Evolutionary conservation across 768 basidiomycete species (phyloP).

Genomic region (Coprinopsis marcescibilis): DNA sequence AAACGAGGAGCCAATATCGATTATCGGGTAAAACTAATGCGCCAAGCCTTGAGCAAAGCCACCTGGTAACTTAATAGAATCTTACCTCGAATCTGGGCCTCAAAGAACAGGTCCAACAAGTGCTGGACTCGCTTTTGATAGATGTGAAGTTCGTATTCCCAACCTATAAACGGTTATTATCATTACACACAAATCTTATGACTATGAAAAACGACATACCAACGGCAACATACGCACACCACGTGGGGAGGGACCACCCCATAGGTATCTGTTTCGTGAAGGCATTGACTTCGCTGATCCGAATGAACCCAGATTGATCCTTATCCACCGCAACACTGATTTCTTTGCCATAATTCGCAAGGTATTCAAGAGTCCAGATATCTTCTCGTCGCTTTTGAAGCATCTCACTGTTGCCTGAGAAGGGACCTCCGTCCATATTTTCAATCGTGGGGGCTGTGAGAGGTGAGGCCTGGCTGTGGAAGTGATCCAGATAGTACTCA

Average conservation of each 20-base stretch:
- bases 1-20: not conserved
- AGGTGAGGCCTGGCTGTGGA: not conserved
- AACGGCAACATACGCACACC: constrained; percentile 18
- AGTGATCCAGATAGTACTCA: constrained; percentile 20
- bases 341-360: constrained; percentile 10
- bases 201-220: constrained; percentile 10
- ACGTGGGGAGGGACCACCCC: constrained; percentile 19
- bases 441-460: not conserved
- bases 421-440: too few relatives aligned
- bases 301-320: constrained; percentile 18
- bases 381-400: constrained; percentile 4
- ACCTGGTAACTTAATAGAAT: not conserved
- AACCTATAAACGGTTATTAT: constrained; percentile 13
- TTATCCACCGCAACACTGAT: constrained; percentile 16
- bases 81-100: constrained; percentile 15
- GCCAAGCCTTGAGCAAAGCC: not conserved
- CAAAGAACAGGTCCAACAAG: constrained; percentile 11
- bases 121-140: constrained; percentile 17
- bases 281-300: constrained; percentile 19
- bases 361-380: constrained; percentile 17
- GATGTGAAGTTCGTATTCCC: constrained; percentile 17
- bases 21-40: too few relatives aligned
- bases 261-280: constrained; percentile 16
- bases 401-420: not conserved
- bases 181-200: not conserved